These are phyloP conservation scores for Gossypium longicalyx DNA, from an alignment of 345 rosid species.

Conservation along the genomic window DNA sequence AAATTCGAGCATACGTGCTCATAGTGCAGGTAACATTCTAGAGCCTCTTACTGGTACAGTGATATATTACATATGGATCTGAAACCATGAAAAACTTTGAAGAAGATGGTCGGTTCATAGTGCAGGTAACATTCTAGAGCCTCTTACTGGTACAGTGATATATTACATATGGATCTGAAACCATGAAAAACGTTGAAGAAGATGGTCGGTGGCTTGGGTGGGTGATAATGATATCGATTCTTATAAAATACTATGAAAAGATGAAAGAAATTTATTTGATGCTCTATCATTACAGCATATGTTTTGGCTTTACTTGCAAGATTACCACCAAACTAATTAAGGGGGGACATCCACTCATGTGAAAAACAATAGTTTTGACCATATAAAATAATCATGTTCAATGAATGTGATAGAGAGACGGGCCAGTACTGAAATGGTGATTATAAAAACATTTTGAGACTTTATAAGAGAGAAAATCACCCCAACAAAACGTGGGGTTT, in stretches of 20 bases:
- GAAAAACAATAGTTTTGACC: conserved; percentile 23
- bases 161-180: not conserved
- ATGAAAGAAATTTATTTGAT: not conserved
- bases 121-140: not conserved
- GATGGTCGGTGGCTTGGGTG: not conserved
- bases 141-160: not conserved
- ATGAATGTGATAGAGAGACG: conserved; percentile 21
- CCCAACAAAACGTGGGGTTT: conserved; percentile 17
- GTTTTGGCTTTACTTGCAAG: conserved; percentile 18
- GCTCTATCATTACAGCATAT: conserved; percentile 16
- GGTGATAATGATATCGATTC: not conserved
- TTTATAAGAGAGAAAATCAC: not conserved
- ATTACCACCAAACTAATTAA: conserved; percentile 23
- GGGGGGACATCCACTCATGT: conserved; percentile 24
- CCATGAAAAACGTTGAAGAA: conserved; percentile 2
- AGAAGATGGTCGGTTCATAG: conserved; percentile 1
- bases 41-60: not conserved
- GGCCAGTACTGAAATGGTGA: not conserved
- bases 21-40: not conserved
- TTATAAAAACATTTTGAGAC: not conserved
- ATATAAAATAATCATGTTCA: conserved; percentile 17
- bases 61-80: not conserved
- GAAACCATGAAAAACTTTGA: not conserved
- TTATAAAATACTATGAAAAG: not conserved
- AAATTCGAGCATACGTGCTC: not conserved